These are phyloP conservation scores for Jamesozyma hellenica DNA, from an alignment of 805 yeast species.

Conservation along the genomic window DNA sequence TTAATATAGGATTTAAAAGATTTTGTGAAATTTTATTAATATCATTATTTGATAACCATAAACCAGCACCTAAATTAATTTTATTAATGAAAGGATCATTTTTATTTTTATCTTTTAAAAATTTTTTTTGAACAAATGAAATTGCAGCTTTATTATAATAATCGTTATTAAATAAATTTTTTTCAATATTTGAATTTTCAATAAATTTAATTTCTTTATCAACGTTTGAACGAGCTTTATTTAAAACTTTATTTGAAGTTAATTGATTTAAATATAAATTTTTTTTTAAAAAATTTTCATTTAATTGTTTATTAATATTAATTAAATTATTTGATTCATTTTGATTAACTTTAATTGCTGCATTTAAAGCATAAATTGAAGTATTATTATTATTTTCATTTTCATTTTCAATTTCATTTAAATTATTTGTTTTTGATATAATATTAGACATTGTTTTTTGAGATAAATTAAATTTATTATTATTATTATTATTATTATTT, in stretches of 20 bases:
- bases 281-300: slow-evolving; percentile 32
- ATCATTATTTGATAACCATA: slow-evolving; percentile 64
- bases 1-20: slow-evolving; percentile 74
- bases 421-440: slow-evolving; percentile 7
- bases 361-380: slow-evolving; percentile 33
- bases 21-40: slow-evolving; percentile 71
- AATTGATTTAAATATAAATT: slow-evolving; percentile 22
- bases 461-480: slow-evolving; percentile 12
- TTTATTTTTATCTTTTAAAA: slow-evolving; percentile 40
- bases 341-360: slow-evolving; percentile 33
- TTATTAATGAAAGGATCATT: slow-evolving; percentile 34
- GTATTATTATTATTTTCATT: slow-evolving; percentile 28
- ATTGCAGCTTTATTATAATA: slow-evolving; percentile 64
- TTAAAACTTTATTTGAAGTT: slow-evolving; percentile 34
- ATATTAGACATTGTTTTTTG: slow-evolving; percentile 15
- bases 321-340: slow-evolving; percentile 28
- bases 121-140: slow-evolving; percentile 61
- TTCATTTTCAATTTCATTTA: slow-evolving; percentile 59
- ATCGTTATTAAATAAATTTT: slow-evolving; percentile 31
- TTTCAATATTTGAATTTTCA: slow-evolving; percentile 32
- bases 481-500: slow-evolving; percentile 13
- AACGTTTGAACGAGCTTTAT: slow-evolving; percentile 45
- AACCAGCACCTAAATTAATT: slow-evolving; percentile 82
- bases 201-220: slow-evolving; percentile 32
- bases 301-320: slow-evolving; percentile 31